phyloP scores from a whole-genome alignment of 495 filamentous ascomycete genomes.

The Penicillium fimorum region DNA sequence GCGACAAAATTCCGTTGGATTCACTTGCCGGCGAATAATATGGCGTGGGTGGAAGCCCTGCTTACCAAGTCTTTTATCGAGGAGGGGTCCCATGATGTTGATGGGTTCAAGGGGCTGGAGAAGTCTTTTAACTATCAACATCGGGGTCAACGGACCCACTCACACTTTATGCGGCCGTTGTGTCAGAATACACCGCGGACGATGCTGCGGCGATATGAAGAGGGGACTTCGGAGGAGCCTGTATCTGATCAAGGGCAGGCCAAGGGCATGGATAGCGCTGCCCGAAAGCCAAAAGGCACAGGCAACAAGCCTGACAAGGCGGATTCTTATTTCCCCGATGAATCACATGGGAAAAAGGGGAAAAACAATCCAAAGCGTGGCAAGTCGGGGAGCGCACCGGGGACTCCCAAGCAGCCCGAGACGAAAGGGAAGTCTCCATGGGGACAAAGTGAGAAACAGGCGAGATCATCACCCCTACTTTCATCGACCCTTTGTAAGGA shows the following conservation, averaged over 20 bases:
- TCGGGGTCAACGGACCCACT: conserved; percentile 58
- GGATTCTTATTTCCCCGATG: conserved; percentile 38
- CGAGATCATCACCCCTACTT: conserved; percentile 13
- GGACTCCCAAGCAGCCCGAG: conserved; percentile 33
- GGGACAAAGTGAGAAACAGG: conserved; percentile 24
- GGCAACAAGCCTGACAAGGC: conserved; percentile 29
- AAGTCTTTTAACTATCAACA: conserved; percentile 65
- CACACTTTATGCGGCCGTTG: conserved; percentile 64
- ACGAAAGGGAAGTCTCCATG: conserved; percentile 36
- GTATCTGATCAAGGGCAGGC: conserved; percentile 17
- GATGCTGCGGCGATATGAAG: conserved; percentile 36
- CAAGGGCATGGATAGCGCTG: conserved; percentile 9
- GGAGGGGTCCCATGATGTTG: conserved; percentile 61
- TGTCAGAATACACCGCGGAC: conserved; percentile 58
- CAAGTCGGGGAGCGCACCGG: conserved; percentile 36
- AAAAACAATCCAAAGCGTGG: conserved; percentile 40
- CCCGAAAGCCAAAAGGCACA: conserved; percentile 31
- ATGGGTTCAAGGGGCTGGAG: conserved; percentile 66
- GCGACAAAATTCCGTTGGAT: conserved; percentile 67
- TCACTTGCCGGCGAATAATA: conserved; percentile 64
- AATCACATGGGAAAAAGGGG: conserved; percentile 36
- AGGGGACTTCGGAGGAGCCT: conserved; percentile 36
- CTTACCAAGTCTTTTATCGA: conserved; percentile 68
- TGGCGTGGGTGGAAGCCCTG: conserved; percentile 60
- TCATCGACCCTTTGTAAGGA: conserved; percentile 35